Conservation (phyloP, 192 early-diverging fungal species). For the Geranomyces michiganensis region DNA sequence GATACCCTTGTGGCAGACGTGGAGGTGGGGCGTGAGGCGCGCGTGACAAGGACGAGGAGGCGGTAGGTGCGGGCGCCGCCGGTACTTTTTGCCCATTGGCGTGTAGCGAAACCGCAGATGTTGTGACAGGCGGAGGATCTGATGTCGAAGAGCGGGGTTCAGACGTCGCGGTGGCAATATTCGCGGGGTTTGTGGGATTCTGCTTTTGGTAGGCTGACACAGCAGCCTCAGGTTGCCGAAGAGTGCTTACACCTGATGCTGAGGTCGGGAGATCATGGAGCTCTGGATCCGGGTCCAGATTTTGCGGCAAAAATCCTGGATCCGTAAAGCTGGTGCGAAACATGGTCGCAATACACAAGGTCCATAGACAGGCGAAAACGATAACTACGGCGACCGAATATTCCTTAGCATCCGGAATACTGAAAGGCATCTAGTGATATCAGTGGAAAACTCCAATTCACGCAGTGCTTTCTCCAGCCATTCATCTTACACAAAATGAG, state of each 20-base stretch:
- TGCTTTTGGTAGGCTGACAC: conserved; percentile 5
- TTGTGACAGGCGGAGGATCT: neutral
- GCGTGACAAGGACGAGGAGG: neutral
- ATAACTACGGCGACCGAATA: conserved; percentile 14
- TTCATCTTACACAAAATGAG: conserved; percentile 28
- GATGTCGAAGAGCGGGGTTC: neutral
- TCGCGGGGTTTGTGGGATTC: conserved; percentile 9
- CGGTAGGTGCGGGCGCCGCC: neutral
- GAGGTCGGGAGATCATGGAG: conserved; percentile 7
- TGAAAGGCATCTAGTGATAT: neutral
- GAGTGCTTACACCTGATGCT: neutral
- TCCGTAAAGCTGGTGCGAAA: conserved; percentile 45
- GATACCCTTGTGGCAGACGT: neutral
- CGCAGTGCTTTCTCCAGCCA: too few relatives aligned
- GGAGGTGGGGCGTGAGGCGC: neutral
- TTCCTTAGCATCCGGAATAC: conserved; percentile 18
- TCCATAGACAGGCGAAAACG: conserved; percentile 43
- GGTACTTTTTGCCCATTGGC: neutral
- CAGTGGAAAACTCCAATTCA: too few relatives aligned
- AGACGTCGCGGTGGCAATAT: neutral
- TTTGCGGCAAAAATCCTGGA: conserved; percentile 35
- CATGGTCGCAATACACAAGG: conserved; percentile 30
- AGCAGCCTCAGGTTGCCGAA: neutral
- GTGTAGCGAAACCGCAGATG: too few relatives aligned
- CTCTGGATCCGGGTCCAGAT: conserved; percentile 5